phyloP scores from a whole-genome alignment of 2,329 filamentous ascomycete species.

The Thielaviopsis ethacetica region DNA sequence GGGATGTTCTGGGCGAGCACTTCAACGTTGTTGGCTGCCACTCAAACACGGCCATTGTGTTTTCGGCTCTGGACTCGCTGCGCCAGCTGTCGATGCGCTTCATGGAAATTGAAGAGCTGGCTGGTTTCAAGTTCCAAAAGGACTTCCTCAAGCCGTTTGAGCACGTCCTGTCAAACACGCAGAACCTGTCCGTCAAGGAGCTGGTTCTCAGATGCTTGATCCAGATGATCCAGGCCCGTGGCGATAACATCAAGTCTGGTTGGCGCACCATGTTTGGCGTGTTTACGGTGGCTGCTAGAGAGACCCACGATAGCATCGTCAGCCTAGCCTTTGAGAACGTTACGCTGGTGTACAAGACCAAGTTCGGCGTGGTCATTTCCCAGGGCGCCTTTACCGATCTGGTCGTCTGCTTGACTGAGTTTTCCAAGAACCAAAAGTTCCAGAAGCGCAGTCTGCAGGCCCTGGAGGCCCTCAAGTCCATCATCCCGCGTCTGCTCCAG shows the following conservation, averaged over 20 bases:
- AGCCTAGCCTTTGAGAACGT: constrained; percentile 93
- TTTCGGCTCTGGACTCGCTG: constrained; percentile 90
- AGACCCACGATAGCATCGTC: constrained; percentile 88
- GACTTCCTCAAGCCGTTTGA: constrained; percentile 98
- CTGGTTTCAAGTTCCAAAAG: constrained; percentile 99
- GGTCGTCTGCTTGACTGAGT: constrained; percentile 90
- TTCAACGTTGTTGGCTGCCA: constrained; percentile 97
- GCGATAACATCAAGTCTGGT: constrained; percentile 90
- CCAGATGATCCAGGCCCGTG: constrained; percentile 96
- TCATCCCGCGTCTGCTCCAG: constrained; percentile 85
- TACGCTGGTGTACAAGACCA: constrained; percentile 82
- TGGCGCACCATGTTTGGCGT: constrained; percentile 99
- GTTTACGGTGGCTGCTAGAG: constrained; percentile 86
- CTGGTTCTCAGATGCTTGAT: constrained; percentile 92
- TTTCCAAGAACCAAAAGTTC: constrained; percentile 96
- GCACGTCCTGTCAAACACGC: constrained; percentile 89
- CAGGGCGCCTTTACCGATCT: constrained; percentile 95
- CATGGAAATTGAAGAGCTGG: constrained; percentile 93
- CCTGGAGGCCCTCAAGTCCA: constrained; percentile 85
- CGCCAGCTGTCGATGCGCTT: constrained; percentile 96
- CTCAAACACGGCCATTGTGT: constrained; percentile 90
- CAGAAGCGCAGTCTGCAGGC: constrained; percentile 97
- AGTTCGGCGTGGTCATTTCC: constrained; percentile 89
- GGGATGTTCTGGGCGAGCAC: constrained; percentile 93
- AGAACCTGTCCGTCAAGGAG: constrained; percentile 84